Evolutionary conservation across 2,329 filamentous ascomycete species (phyloP).

Genomic region (Fusarium camptoceras): DNA sequence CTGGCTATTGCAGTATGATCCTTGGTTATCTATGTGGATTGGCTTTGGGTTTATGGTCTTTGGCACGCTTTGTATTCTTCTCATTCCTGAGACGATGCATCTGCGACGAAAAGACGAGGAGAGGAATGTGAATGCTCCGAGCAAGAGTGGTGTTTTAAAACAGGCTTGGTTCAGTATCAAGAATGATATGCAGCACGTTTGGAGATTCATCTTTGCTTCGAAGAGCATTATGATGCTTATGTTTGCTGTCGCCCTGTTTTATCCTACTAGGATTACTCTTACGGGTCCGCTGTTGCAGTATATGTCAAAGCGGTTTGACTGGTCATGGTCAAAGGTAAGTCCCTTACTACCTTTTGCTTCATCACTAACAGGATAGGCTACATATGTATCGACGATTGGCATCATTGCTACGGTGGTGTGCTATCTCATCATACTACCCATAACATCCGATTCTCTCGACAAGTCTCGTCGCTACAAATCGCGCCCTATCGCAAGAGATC

Average conservation of each 20-base stretch:
- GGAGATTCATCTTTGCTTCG: constrained; percentile 56
- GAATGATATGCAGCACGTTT: constrained; percentile 52
- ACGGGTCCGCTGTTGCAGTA: constrained; percentile 62
- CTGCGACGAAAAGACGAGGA: constrained; percentile 49
- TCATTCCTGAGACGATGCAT: constrained; percentile 59
- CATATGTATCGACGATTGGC: constrained; percentile 56
- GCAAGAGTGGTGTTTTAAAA: constrained; percentile 30
- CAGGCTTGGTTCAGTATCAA: constrained; percentile 45
- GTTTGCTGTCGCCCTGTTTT: constrained; percentile 47
- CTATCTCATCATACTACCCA: constrained; percentile 55
- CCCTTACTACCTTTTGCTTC: accelerated
- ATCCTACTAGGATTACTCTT: constrained; percentile 49
- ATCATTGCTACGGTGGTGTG: constrained; percentile 53
- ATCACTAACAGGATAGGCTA: constrained; percentile 48
- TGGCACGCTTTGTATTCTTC: constrained; percentile 46
- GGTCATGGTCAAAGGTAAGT: constrained; percentile 59
- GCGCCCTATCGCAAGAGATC: constrained; percentile 53
- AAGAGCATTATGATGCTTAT: constrained; percentile 54
- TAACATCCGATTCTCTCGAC: constrained; percentile 49
- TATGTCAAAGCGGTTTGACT: constrained; percentile 62
- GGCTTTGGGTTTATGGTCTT: constrained; percentile 49
- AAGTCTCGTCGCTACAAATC: constrained; percentile 44
- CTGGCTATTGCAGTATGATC: constrained; percentile 52
- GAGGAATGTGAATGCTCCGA: constrained; percentile 15
- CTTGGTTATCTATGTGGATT: constrained; percentile 56